These are phyloP conservation scores for Collybia mongolica DNA, from an alignment of 768 basidiomycete genomes.

Conservation along the genomic window DNA sequence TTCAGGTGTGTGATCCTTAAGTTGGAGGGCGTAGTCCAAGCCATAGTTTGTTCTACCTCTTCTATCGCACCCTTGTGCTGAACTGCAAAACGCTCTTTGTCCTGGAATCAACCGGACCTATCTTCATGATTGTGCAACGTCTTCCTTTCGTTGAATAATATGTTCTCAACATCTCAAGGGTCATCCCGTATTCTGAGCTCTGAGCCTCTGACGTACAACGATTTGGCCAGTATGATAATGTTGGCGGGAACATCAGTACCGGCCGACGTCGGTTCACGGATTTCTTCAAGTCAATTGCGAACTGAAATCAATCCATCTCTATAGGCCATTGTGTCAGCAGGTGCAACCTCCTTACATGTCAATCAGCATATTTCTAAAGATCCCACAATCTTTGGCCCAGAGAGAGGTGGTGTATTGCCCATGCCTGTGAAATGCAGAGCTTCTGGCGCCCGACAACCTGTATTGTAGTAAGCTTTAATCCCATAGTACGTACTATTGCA, in stretches of 20 bases:
- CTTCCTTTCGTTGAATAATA: slow-evolving; percentile 19
- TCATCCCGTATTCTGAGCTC: slow-evolving; percentile 13
- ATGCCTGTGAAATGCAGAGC: slow-evolving; percentile 33
- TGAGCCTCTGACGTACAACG: slow-evolving; percentile 11
- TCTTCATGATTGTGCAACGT: slow-evolving; percentile 13
- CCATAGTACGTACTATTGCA: no score
- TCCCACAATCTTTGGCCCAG: slow-evolving; percentile 37
- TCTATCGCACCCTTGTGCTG: not conserved
- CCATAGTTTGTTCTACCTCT: slow-evolving; percentile 17
- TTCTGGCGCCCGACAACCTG: slow-evolving; percentile 42
- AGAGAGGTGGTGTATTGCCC: slow-evolving; percentile 41
- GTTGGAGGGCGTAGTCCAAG: slow-evolving; percentile 25
- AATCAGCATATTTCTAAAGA: slow-evolving; percentile 39
- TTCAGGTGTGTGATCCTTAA: slow-evolving; percentile 30
- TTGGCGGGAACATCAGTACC: slow-evolving; percentile 37
- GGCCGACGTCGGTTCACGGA: slow-evolving; percentile 28
- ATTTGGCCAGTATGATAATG: slow-evolving; percentile 16
- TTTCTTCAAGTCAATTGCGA: not conserved
- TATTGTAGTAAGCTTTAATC: slow-evolving; percentile 33
- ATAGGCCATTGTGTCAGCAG: slow-evolving; percentile 41
- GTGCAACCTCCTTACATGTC: slow-evolving; percentile 34
- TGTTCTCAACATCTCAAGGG: slow-evolving; percentile 13
- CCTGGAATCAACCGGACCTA: slow-evolving; percentile 10
- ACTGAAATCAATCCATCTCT: not conserved
- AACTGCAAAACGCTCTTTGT: slow-evolving; percentile 21